A percentile compares a stretch with the other conserved stretches of the same genome.
phyloP scores from a whole-genome alignment of 768 basidiomycete genomes.

The Amanita rimosa region DNA sequence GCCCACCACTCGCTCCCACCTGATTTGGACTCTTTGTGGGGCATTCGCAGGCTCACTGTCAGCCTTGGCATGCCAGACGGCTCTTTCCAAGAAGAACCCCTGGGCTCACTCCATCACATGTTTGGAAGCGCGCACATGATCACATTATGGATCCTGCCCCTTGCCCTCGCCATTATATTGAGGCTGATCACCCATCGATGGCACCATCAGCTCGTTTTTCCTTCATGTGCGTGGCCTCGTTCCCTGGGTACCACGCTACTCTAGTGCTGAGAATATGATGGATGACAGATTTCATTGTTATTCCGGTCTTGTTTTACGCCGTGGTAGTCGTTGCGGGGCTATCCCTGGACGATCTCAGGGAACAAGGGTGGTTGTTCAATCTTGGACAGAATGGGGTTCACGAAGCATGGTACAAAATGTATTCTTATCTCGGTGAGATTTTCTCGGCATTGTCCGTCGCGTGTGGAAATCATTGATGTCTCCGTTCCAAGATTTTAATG shows the following conservation, averaged over 20 bases:
- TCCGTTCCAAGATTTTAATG: slow-evolving; percentile 38
- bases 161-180: slow-evolving; percentile 65
- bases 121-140: slow-evolving; percentile 55
- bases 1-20: background rate
- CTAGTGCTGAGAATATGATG: background rate
- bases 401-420: slow-evolving; percentile 76
- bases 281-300: slow-evolving; percentile 58
- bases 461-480: too few species aligned
- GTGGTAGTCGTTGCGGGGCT: slow-evolving; percentile 54
- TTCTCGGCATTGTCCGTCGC: background rate
- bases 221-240: slow-evolving; percentile 48
- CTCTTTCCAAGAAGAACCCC: slow-evolving; percentile 40
- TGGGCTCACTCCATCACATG: slow-evolving; percentile 56
- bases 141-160: slow-evolving; percentile 68
- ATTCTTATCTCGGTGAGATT: slow-evolving; percentile 58
- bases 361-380: slow-evolving; percentile 81
- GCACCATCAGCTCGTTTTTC: slow-evolving; percentile 88
- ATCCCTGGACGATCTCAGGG: slow-evolving; percentile 48
- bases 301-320: slow-evolving; percentile 79
- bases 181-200: slow-evolving; percentile 70
- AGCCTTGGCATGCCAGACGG: slow-evolving; percentile 74
- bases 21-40: background rate
- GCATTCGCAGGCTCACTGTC: slow-evolving; percentile 56
- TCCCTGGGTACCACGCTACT: background rate
- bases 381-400: slow-evolving; percentile 24